phyloP scores from a whole-genome alignment of 73 alveolate species.

The Paramecium sexaurelia region DNA sequence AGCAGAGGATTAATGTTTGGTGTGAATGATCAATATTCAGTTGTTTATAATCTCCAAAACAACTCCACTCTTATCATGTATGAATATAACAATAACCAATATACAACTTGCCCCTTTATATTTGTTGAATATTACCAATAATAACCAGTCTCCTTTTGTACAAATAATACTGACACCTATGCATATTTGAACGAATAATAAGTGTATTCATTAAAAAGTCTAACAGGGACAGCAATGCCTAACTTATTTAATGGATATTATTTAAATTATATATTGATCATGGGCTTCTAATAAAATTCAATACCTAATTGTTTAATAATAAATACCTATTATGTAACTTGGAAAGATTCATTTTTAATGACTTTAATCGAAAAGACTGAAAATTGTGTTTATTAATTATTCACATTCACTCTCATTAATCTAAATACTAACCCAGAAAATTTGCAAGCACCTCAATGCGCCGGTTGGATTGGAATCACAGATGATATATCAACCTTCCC shows the following conservation, averaged over 20 bases:
- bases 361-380: background rate
- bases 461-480: background rate
- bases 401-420: background rate
- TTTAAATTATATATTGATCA: background rate
- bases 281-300: background rate
- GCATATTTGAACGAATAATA: background rate
- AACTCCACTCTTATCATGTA: background rate
- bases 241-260: background rate
- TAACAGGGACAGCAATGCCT: background rate
- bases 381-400: background rate
- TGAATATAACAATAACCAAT: background rate
- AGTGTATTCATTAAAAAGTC: background rate
- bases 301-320: background rate
- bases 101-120: background rate
- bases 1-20: background rate
- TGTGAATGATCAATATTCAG: background rate
- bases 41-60: background rate
- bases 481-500: constrained; percentile 9
- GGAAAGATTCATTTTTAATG: background rate
- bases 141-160: background rate
- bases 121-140: background rate
- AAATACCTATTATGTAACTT: background rate
- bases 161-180: constrained; percentile 13
- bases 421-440: background rate
- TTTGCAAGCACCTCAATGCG: background rate